Conservation (phyloP, 108 stramenopile species). For the Stephanodiscus triporus region DNA sequence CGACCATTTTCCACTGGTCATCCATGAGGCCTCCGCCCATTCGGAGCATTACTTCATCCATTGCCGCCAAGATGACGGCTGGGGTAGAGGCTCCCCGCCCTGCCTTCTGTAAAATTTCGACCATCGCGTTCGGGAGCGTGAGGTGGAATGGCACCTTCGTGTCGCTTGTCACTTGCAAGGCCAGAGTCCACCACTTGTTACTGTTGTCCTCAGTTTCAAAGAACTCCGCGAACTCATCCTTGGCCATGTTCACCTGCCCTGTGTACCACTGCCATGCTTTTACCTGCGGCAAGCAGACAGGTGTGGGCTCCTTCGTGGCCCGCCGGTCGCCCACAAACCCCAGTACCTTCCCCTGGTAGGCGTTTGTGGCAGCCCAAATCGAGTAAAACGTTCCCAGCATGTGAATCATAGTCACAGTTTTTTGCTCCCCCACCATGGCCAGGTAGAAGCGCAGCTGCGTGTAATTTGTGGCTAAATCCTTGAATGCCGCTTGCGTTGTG, state of each 20-base stretch:
- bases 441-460: too few relatives aligned
- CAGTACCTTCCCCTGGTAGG: neutral
- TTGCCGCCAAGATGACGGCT: neutral
- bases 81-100: too few relatives aligned
- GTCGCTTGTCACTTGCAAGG: neutral
- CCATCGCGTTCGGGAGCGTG: neutral
- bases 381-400: neutral
- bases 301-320: neutral
- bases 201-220: neutral
- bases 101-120: too few relatives aligned
- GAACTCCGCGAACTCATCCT: neutral
- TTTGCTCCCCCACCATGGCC: too few relatives aligned
- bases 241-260: neutral
- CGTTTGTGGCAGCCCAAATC: neutral
- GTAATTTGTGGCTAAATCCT: too few relatives aligned
- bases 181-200: neutral
- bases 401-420: neutral
- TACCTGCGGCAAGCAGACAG: neutral
- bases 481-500: too few relatives aligned
- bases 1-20: neutral
- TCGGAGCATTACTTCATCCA: neutral
- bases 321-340: neutral
- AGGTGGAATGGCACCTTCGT: neutral
- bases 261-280: neutral
- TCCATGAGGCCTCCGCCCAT: neutral